phyloP scores from a whole-genome alignment of 352 stramenopile genomes.

The Globisporangium radiosum region DNA sequence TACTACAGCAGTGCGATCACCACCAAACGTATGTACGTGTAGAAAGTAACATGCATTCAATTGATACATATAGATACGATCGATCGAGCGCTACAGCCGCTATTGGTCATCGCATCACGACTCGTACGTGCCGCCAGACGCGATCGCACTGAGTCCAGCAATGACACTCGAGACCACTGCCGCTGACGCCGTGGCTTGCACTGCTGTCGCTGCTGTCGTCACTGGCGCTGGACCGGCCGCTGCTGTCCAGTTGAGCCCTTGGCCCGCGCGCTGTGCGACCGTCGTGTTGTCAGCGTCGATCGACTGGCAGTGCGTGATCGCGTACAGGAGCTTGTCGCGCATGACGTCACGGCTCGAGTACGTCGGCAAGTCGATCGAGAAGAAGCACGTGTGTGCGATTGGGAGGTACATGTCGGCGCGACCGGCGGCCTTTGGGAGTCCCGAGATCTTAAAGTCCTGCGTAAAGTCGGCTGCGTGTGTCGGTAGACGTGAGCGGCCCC shows the following conservation, averaged over 20 bases:
- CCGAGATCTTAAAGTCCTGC: constrained; percentile 88
- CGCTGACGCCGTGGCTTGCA: constrained; percentile 30
- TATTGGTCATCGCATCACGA: background rate
- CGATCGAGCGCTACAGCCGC: background rate
- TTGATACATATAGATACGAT: background rate
- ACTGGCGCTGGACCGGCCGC: constrained; percentile 3
- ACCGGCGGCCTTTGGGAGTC: constrained; percentile 64
- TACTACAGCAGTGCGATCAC: too few species aligned
- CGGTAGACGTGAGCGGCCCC: constrained; percentile 85
- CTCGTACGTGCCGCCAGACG: constrained; percentile 4
- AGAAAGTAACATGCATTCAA: background rate
- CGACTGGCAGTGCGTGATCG: constrained; percentile 84
- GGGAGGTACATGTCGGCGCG: constrained; percentile 79
- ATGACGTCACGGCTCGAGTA: constrained; percentile 77
- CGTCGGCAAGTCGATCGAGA: constrained; percentile 80
- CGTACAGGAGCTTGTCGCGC: constrained; percentile 80
- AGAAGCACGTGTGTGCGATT: constrained; percentile 88
- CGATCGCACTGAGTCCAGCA: constrained; percentile 30
- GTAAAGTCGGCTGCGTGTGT: constrained; percentile 85
- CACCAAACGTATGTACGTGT: background rate
- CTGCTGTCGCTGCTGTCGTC: background rate
- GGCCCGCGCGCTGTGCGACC: constrained; percentile 77
- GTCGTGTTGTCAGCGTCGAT: constrained; percentile 88
- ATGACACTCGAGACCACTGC: constrained; percentile 67
- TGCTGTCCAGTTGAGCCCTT: constrained; percentile 81